phyloP scores from a whole-genome alignment of 148 eudicot species.

The Nepenthes gracilis region DNA sequence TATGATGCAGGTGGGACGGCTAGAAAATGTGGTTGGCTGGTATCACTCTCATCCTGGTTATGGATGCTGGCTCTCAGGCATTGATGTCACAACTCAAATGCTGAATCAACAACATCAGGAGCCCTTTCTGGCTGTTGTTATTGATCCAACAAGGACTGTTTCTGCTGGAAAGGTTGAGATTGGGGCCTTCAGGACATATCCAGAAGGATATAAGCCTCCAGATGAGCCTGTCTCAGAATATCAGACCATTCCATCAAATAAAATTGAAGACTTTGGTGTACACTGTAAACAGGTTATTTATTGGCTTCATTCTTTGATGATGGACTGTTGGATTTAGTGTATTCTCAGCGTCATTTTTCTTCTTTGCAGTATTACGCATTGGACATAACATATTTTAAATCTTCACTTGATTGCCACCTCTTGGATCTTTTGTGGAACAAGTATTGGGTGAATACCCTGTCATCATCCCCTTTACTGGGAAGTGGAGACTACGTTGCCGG shows the following conservation, averaged over 20 bases:
- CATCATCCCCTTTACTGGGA: conserved; percentile 91
- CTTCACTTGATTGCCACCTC: conserved; percentile 92
- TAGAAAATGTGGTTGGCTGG: conserved; percentile 99
- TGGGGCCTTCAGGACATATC: conserved; percentile 96
- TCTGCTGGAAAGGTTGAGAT: conserved; percentile 99
- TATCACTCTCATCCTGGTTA: conserved; percentile 99
- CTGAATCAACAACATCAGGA: conserved; percentile 92
- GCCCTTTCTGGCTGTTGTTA: conserved; percentile 95
- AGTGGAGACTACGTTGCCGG: conserved; percentile 96
- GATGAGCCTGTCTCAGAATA: conserved; percentile 96
- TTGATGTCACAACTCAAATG: conserved; percentile 97
- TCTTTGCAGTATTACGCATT: conserved; percentile 74
- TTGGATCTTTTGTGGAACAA: conserved; percentile 99
- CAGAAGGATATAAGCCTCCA: conserved; percentile 93
- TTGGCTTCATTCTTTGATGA: background rate
- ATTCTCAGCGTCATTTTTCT: conserved; percentile 4
- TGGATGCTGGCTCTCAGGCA: conserved; percentile 99
- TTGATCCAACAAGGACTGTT: conserved; percentile 95
- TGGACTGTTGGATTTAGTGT: background rate
- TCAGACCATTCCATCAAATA: conserved; percentile 92
- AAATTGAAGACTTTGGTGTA: conserved; percentile 98
- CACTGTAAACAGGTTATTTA: conserved; percentile 86
- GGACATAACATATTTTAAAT: conserved; percentile 94
- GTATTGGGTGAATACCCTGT: conserved; percentile 97
- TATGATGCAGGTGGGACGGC: conserved; percentile 62